These are phyloP conservation scores for Malus hybrid DNA, from an alignment of 331 rosid genomes.

Conservation along the genomic window DNA sequence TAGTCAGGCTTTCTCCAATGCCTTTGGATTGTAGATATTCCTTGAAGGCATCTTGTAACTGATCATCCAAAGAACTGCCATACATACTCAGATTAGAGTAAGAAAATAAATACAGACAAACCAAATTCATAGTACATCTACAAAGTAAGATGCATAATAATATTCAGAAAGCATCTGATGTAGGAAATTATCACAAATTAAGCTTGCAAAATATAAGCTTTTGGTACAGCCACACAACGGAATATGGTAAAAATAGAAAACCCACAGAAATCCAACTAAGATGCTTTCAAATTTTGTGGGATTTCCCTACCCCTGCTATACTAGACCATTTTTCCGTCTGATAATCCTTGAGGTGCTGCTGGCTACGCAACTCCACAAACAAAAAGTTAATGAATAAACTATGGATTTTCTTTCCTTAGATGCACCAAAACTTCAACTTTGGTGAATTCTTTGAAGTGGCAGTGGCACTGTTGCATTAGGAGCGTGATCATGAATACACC, in stretches of 20 bases:
- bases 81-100: background rate
- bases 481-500: background rate
- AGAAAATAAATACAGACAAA: background rate
- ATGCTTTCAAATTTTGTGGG: no score
- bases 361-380: background rate
- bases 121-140: background rate
- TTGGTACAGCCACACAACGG: background rate
- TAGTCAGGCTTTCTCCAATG: conserved; percentile 45
- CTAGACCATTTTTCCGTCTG: background rate
- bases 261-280: no score
- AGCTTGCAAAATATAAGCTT: background rate
- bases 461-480: background rate
- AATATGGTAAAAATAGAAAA: no score
- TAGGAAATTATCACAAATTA: background rate
- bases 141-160: background rate
- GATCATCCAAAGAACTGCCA: conserved; percentile 43
- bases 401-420: background rate
- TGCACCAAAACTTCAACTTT: background rate
- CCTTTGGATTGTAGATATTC: conserved; percentile 57
- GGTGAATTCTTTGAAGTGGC: background rate
- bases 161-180: background rate
- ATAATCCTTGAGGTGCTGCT: background rate
- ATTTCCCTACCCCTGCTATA: background rate
- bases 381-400: background rate
- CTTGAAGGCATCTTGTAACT: conserved; percentile 41